Evolutionary conservation across 1,284 basidiomycete genomes (phyloP).

Genomic region (Fomitopsis betulina): DNA sequence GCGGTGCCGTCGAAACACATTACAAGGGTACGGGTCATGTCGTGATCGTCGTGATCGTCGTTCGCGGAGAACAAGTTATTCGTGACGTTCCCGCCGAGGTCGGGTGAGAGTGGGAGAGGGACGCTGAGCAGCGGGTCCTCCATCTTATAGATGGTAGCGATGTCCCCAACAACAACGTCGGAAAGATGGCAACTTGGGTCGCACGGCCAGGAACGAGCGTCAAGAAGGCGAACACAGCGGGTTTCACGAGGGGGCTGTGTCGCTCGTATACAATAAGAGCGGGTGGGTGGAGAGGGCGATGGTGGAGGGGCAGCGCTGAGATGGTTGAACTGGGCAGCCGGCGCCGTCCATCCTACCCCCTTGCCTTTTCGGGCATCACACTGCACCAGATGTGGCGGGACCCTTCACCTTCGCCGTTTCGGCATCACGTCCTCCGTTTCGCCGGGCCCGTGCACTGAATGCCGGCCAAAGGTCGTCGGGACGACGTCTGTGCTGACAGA

Average conservation of each 20-base stretch:
- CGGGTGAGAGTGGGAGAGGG: neutral
- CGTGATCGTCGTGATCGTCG: neutral
- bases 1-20: conserved; percentile 52
- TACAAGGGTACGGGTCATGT: conserved; percentile 33
- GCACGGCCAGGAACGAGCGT: neutral
- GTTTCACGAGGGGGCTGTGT: neutral
- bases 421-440: neutral
- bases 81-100: neutral
- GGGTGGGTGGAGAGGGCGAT: conserved; percentile 1
- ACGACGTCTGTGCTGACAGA: no score
- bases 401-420: neutral
- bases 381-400: neutral
- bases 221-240: neutral
- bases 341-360: neutral
- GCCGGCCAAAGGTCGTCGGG: no score
- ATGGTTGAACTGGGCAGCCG: neutral
- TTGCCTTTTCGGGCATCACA: neutral
- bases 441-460: neutral
- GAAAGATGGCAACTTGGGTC: neutral
- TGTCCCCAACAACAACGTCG: neutral
- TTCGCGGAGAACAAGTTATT: neutral
- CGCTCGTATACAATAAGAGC: neutral
- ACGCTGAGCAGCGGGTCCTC: neutral
- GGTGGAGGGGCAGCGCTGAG: conserved; percentile 2
- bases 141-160: neutral